phyloP scores from a whole-genome alignment of 495 filamentous ascomycete species.

The Amphirosellinia nigrospora region DNA sequence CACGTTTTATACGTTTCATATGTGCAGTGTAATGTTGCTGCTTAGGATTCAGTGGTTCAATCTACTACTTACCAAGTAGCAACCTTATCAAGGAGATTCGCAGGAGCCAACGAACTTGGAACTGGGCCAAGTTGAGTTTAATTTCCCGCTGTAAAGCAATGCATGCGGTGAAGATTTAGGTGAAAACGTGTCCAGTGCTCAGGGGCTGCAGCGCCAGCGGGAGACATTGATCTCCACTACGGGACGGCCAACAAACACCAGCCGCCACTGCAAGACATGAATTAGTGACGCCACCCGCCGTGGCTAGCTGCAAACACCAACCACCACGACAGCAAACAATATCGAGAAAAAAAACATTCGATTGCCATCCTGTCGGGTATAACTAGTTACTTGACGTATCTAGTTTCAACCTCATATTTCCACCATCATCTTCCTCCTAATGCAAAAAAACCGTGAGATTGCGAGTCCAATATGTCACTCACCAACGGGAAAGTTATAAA shows the following conservation, averaged over 20 bases:
- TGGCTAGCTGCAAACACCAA: constrained; percentile 9
- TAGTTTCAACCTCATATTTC: not conserved
- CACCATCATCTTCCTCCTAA: not conserved
- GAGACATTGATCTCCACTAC: constrained; percentile 17
- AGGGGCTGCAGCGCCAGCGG: not conserved
- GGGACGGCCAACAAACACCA: not conserved
- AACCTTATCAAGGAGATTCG: not conserved
- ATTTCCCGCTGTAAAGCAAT: not conserved
- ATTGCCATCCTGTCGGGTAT: not conserved
- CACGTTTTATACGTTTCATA: not conserved
- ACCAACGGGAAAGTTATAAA: constrained; percentile 23
- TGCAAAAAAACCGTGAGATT: not conserved
- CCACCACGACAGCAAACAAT: constrained; percentile 10
- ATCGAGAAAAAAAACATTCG: not conserved
- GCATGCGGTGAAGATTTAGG: constrained; percentile 9
- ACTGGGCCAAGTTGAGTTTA: constrained; percentile 5
- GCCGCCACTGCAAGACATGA: constrained; percentile 9
- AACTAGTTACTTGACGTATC: no score
- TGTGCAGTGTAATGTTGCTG: not conserved
- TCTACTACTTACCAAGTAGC: no score
- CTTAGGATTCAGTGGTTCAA: not conserved
- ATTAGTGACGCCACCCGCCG: constrained; percentile 11
- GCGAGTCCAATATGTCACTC: constrained; percentile 22
- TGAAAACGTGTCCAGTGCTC: constrained; percentile 22
- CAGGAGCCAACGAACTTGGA: not conserved